Base-by-base conservation (phyloP, 768 basidiomycete species). In the Psilocybe cyanescens region DNA sequence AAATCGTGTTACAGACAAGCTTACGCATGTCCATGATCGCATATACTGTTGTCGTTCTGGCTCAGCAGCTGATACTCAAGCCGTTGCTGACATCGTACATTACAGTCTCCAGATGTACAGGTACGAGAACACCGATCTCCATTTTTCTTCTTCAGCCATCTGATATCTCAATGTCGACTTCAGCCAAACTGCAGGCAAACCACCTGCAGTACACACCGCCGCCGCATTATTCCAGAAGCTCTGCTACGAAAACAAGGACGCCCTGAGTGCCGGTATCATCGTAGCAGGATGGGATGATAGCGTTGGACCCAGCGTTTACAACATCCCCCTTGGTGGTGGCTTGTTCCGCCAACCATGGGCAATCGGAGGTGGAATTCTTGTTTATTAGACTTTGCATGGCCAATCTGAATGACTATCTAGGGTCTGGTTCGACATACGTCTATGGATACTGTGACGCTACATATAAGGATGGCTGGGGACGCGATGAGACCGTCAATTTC, bases 361-460 rank as follows among this genome's bases (percentile, higher is more conserved):
- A 51, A 99, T 99, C 65, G 97, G 96, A 74, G 95, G 95, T 92
- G 70, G 45, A 86, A 28, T 73, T 47, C 49, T 37, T 50, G 24
- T 12, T 53, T 28, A 50, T 14, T 33, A 37, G 31, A 35, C 2
- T 55, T 9, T 37, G 19, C 30, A 41, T 24, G 28, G 54, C 33
- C 44, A 49, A 68, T 45, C 54, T 55, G 61, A 58, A 35, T 33
- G 8, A 16, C 31, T 46, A 41, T 54, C 17, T 65, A 94, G 92
- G 94, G 28, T 97, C 95, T 54, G 97, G 97, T 7, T 97, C 95
- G 39, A 95, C 95, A 7, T 99, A 99, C 72, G 95, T 99, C 9
- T 99, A 99, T 71, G 97, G 97, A 55, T 99, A 98, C 78, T 99
- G 97, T 69, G 97, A 99, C 74, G 95, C 97, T n/a, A 98, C 95